phyloP scores from a whole-genome alignment of 495 filamentous ascomycete genomes.

The Talaromyces thailandensis region DNA sequence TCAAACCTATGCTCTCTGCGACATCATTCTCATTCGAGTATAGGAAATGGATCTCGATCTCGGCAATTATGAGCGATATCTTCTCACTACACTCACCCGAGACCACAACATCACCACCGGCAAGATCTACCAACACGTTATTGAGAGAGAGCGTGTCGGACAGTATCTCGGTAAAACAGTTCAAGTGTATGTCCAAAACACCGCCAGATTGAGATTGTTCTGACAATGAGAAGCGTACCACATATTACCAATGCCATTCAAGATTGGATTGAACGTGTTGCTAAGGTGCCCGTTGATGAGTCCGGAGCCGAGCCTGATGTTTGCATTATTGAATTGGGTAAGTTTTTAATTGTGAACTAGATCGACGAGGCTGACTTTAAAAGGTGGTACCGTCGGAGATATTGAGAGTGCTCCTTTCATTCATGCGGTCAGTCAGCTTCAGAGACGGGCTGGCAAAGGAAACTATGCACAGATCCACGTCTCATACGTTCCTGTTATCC shows the following conservation, averaged over 20 bases:
- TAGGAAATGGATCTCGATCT: conserved; percentile 81
- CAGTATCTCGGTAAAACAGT: conserved; percentile 90
- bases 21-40: conserved; percentile 28
- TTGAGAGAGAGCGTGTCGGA: conserved; percentile 66
- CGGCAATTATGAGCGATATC: conserved; percentile 89
- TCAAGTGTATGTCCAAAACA: conserved; percentile 44
- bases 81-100: conserved; percentile 59
- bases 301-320: conserved; percentile 75
- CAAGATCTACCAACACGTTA: conserved; percentile 87
- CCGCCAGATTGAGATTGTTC: background rate
- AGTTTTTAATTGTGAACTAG: no score
- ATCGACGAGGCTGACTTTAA: no score
- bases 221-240: conserved; percentile 40
- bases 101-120: conserved; percentile 94
- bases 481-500: conserved; percentile 62
- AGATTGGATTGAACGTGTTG: conserved; percentile 85
- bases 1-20: no score
- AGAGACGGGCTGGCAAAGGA: conserved; percentile 57
- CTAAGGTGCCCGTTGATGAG: conserved; percentile 80
- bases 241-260: conserved; percentile 81
- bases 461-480: conserved; percentile 88
- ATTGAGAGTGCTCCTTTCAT: conserved; percentile 89
- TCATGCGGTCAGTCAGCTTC: conserved; percentile 74
- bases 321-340: conserved; percentile 63
- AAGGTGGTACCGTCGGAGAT: conserved; percentile 75